Evolutionary conservation across 2,329 filamentous ascomycete species (phyloP).

Genomic region (Botryotinia narcissicola): DNA sequence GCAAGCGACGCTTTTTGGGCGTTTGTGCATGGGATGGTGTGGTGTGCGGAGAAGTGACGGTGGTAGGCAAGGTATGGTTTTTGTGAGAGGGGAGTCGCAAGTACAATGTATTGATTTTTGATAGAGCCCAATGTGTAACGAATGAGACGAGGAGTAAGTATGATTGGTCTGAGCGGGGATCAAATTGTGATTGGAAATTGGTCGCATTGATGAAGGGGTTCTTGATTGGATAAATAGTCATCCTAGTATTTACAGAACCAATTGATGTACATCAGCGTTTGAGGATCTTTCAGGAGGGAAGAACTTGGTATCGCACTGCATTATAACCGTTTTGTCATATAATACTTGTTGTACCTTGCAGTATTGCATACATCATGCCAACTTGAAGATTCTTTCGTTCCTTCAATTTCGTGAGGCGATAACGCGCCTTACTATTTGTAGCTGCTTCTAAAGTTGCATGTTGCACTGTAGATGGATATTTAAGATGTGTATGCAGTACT

Average conservation of each 20-base stretch:
- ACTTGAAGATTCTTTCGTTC: background rate
- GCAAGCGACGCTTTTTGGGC: background rate
- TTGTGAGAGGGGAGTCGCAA: background rate
- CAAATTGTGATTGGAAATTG: background rate
- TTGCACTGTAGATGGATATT: background rate
- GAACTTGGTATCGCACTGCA: background rate
- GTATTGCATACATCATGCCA: background rate
- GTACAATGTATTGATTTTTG: background rate
- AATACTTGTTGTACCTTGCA: constrained; percentile 11
- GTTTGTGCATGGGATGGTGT: background rate
- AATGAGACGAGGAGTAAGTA: background rate
- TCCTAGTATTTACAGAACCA: background rate
- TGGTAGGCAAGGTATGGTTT: background rate
- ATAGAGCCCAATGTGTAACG: background rate
- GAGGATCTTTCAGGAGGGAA: background rate
- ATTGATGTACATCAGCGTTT: background rate
- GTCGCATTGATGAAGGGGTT: background rate
- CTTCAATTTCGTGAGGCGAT: background rate
- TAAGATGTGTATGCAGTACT: background rate
- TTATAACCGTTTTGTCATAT: background rate
- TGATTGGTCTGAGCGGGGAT: background rate
- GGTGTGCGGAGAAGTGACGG: background rate
- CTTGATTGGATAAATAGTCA: background rate
- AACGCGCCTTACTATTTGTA: background rate
- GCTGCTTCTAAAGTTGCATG: background rate